Conservation (phyloP, 176 grass and related monocot species). For the Bolboschoenus planiculmis region DNA sequence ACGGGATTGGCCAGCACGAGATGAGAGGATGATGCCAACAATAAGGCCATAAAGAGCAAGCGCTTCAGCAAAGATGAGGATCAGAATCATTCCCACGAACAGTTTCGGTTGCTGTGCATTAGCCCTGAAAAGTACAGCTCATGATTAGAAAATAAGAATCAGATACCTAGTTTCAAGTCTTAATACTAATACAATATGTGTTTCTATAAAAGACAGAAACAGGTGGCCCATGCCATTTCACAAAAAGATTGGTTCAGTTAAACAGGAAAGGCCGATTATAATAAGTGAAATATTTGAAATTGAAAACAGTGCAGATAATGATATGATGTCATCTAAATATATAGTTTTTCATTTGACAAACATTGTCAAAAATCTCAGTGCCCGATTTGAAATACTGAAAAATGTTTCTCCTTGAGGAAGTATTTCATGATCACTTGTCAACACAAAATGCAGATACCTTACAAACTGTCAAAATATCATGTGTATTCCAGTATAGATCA, state of each 20-base stretch:
- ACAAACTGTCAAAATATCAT: not conserved
- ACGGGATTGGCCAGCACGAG: slow-evolving; percentile 30
- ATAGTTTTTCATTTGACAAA: not conserved
- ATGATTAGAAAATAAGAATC: not conserved
- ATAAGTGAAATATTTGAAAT: not conserved
- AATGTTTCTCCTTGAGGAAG: not conserved
- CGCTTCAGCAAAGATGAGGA: slow-evolving; percentile 28
- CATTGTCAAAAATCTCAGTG: not conserved
- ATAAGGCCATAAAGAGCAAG: slow-evolving; percentile 33
- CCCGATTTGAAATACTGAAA: not conserved
- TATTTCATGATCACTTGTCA: not conserved
- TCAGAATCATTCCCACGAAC: slow-evolving; percentile 33
- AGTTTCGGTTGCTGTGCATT: slow-evolving; percentile 31
- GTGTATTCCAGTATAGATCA: not conserved
- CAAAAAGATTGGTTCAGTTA: not conserved
- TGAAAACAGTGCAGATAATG: not conserved
- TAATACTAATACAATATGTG: not conserved
- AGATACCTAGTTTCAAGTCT: not conserved
- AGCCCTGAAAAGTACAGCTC: slow-evolving; percentile 10
- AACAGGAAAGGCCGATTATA: not conserved
- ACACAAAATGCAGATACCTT: not conserved
- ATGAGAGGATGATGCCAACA: slow-evolving; percentile 31
- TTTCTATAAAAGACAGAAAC: not conserved
- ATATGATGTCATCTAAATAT: not conserved
- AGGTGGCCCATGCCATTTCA: not conserved